Evolutionary conservation across 306 rosid species (phyloP).

Genomic region (Bauhinia variegata): DNA sequence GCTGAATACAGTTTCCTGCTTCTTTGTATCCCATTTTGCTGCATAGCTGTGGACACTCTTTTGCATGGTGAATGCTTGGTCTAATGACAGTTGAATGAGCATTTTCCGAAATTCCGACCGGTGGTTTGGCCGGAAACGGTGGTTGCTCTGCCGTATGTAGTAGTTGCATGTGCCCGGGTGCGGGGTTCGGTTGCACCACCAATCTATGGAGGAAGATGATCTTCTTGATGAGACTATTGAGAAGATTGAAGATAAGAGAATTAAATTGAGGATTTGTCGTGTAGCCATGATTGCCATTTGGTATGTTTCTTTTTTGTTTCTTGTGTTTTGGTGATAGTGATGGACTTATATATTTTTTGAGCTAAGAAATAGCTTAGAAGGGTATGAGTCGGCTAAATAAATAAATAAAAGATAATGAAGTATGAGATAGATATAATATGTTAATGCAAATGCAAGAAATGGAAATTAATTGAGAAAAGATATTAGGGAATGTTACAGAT

Average conservation of each 20-base stretch:
- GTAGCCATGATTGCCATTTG: conserved; percentile 43
- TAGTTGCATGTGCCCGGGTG: conserved; percentile 68
- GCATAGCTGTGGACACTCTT: conserved; percentile 21
- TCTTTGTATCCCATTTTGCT: conserved; percentile 24
- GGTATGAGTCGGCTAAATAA: conserved; percentile 32
- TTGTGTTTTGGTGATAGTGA: conserved; percentile 29
- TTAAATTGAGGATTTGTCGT: conserved; percentile 27
- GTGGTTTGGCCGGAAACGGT: conserved; percentile 42
- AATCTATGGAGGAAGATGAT: conserved; percentile 43
- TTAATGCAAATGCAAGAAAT: conserved; percentile 43
- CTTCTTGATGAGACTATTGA: conserved; percentile 46
- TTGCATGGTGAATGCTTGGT: conserved; percentile 44
- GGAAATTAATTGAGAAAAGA: conserved; percentile 29
- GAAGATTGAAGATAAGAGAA: conserved; percentile 40
- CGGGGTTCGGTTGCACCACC: conserved; percentile 88
- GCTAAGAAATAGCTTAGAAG: conserved; percentile 26
- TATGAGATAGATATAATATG: conserved; percentile 35
- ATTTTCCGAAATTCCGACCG: conserved; percentile 50
- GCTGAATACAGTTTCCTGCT: conserved; percentile 47
- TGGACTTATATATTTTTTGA: conserved; percentile 32
- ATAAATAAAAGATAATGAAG: conserved; percentile 27
- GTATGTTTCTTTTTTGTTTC: neutral
- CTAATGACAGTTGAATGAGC: conserved; percentile 53
- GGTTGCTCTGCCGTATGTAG: conserved; percentile 44
- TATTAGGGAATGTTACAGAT: neutral